These are phyloP conservation scores for Hymenoscyphus infarciens DNA, from an alignment of 2,329 filamentous ascomycete species.

Conservation along the genomic window DNA sequence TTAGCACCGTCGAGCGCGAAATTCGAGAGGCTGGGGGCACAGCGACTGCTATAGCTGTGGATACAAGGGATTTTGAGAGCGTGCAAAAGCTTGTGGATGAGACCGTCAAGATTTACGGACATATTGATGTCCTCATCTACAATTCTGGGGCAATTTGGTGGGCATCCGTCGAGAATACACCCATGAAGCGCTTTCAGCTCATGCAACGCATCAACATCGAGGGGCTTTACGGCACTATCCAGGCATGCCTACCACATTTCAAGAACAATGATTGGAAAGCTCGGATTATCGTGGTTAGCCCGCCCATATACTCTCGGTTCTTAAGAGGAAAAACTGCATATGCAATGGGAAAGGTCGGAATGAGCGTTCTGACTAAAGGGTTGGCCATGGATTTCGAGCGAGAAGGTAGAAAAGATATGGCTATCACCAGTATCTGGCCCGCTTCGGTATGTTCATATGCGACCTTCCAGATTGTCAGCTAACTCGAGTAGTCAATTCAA, in stretches of 20 bases:
- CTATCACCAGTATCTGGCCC: conserved; percentile 80
- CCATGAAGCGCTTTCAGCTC: conserved; percentile 70
- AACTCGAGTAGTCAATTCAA: conserved; percentile 54
- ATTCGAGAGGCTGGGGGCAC: conserved; percentile 62
- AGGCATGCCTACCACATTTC: conserved; percentile 66
- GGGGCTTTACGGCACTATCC: conserved; percentile 70
- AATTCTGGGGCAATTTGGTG: conserved; percentile 87
- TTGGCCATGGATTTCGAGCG: conserved; percentile 77
- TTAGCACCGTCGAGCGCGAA: conserved; percentile 75
- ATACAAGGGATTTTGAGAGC: conserved; percentile 62
- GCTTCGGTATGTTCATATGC: conserved; percentile 55
- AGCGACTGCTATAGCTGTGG: conserved; percentile 64
- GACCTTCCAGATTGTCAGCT: not conserved
- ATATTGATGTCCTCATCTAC: conserved; percentile 73
- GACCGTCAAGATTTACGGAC: conserved; percentile 45
- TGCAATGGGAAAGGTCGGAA: conserved; percentile 73
- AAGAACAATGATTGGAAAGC: conserved; percentile 50
- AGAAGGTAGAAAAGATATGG: conserved; percentile 59
- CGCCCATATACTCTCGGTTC: conserved; percentile 82
- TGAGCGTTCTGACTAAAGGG: conserved; percentile 78
- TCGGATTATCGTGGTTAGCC: conserved; percentile 73
- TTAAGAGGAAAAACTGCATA: conserved; percentile 85
- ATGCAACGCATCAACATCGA: conserved; percentile 75
- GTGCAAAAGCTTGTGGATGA: conserved; percentile 56
- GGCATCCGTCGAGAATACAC: conserved; percentile 69